Evolutionary conservation across 2,329 filamentous ascomycete genomes (phyloP).

Genomic region (Sporothrix pseudoabietina): DNA sequence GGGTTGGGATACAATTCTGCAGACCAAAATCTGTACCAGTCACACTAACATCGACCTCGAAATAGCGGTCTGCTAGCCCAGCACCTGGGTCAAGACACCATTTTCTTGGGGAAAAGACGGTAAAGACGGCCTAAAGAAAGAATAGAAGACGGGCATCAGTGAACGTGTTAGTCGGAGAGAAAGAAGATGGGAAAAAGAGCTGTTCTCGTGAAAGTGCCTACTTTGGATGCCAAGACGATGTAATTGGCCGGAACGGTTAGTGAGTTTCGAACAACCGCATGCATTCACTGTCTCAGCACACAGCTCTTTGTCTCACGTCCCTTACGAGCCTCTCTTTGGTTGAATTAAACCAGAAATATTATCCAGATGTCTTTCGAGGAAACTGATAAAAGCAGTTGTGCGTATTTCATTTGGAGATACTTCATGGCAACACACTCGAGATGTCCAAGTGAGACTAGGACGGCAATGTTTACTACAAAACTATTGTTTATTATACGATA

Average conservation of each 20-base stretch:
- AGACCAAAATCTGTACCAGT: background rate
- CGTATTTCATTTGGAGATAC: no score
- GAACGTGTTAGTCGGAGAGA: background rate
- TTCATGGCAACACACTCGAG: no score
- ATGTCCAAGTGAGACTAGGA: no score
- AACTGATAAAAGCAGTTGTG: no score
- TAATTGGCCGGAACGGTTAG: background rate
- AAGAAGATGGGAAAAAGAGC: background rate
- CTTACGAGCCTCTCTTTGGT: background rate
- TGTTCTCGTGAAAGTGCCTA: background rate
- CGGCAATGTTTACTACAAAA: no score
- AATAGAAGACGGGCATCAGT: background rate
- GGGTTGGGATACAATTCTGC: background rate
- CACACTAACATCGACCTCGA: background rate
- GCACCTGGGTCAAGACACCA: background rate
- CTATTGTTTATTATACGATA: no score
- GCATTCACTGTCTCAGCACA: background rate
- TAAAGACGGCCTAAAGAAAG: background rate
- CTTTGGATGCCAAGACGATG: background rate
- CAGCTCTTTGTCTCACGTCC: background rate
- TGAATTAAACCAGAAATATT: background rate
- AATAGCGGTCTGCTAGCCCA: slow-evolving; percentile 20
- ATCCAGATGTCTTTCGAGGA: background rate
- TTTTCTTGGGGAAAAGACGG: background rate
- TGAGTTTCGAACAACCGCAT: background rate